Base-by-base conservation (phyloP, 805 yeast genomes). In the Monosporozyma siamensis region DNA sequence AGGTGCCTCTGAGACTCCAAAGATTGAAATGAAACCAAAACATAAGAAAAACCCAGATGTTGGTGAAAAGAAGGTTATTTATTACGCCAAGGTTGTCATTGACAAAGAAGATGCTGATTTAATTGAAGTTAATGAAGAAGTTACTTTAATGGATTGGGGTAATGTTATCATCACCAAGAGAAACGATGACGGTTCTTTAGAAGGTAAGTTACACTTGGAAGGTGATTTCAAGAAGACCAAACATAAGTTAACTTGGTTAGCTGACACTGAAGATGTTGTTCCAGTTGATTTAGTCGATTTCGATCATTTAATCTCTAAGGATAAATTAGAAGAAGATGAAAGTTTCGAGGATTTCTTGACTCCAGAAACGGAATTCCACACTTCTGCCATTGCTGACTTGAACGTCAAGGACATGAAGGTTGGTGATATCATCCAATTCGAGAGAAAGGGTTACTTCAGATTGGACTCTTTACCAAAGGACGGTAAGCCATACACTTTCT, bases 91-190 rank as follows among this genome's bases (percentile, higher is more conserved):
- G 42, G 71, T 84, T 37, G 67, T 86, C 54, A 71, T 90, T 56
- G 97, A 89, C 60, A 95, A 85, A 69, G 90, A 72, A 23, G 97
- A 90, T 66, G 84, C 83, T 30, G 69, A 67, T 47, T 80, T 89
- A 37, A 70, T 81, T 47, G 78, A 73, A 52, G 90, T 78, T 34
- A 85, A 82, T 50, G 97, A 90, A 68, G 97, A 90, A 70, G 72
- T 89, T 49, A 90, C 97, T n/a, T 75, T 90, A 57, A 90, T 90
- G 97, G 97, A 90, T 68, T 90, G 97, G 97, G 97, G 97, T 74
- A 90, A 90, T 63, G 83, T 79, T 45, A 82, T 90, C 51, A 69
- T 89, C 51, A 75, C 82, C 51, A 77, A 77, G 62, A 74, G 89
- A 58, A 67, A 67, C 61, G 80, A 75, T 62, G 79, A 77, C 49